phyloP scores from a whole-genome alignment of 2,329 filamentous ascomycete species.

The Fusarium nygamai region DNA sequence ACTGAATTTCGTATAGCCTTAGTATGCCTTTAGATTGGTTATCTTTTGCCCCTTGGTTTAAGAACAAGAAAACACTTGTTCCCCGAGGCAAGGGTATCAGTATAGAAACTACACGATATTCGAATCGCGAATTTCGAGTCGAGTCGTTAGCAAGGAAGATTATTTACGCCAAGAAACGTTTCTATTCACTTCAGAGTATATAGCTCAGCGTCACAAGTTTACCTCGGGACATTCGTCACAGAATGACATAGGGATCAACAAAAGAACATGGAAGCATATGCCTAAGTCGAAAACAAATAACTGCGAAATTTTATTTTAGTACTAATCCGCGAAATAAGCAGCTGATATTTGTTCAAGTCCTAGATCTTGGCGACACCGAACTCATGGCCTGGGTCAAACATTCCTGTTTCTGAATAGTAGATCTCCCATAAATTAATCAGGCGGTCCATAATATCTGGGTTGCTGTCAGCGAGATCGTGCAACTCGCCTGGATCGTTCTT shows the following conservation, averaged over 20 bases:
- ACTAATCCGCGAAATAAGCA: too few species aligned
- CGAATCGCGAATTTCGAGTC: neutral
- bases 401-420: constrained; percentile 26
- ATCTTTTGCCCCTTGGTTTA: neutral
- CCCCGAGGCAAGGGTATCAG: neutral
- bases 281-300: neutral
- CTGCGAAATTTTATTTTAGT: neutral
- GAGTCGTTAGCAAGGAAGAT: neutral
- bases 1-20: neutral
- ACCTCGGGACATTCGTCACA: neutral
- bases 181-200: neutral
- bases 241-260: neutral
- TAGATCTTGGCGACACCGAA: constrained; percentile 5
- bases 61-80: neutral
- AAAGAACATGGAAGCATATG: neutral
- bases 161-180: neutral
- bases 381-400: constrained; percentile 20
- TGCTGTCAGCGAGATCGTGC: constrained; percentile 8
- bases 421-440: constrained; percentile 21
- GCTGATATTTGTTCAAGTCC: neutral
- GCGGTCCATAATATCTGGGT: constrained; percentile 7
- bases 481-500: constrained; percentile 16
- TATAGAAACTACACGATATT: neutral
- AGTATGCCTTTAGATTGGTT: neutral
- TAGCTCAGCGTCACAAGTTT: neutral